Evolutionary conservation across 2,329 filamentous ascomycete genomes (phyloP).

Genomic region (Chrysoporthe puriensis): DNA sequence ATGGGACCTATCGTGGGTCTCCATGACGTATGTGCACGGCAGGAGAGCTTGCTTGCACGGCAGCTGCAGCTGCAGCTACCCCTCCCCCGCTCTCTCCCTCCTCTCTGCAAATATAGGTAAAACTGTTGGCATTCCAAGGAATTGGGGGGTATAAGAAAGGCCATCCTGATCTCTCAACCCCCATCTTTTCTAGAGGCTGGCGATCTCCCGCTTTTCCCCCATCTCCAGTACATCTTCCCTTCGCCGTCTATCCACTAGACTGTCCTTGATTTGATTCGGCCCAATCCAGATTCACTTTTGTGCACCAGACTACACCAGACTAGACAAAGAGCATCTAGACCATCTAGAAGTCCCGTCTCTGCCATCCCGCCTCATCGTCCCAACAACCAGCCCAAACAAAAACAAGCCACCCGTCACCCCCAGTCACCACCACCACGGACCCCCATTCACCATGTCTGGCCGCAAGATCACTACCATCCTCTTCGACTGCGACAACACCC

Average conservation of each 20-base stretch:
- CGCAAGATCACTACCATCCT: conserved; percentile 69
- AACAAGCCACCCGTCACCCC: conserved; percentile 5
- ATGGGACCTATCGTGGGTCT: neutral
- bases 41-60: neutral
- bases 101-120: conserved; percentile 6
- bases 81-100: conserved; percentile 9
- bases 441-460: conserved; percentile 23
- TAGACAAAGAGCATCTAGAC: conserved; percentile 16
- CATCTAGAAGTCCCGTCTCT: conserved; percentile 12
- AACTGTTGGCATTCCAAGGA: conserved; percentile 11
- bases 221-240: neutral
- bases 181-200: neutral
- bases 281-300: neutral
- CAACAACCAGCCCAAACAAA: neutral
- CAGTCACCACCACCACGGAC: neutral
- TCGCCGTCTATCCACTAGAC: neutral
- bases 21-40: conserved; percentile 5
- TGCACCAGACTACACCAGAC: conserved; percentile 20
- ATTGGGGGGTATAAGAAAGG: neutral
- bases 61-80: conserved; percentile 17
- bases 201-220: neutral
- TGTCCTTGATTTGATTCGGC: conserved; percentile 5
- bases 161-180: neutral
- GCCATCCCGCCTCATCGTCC: neutral
- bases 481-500: conserved; percentile 87